Base-by-base conservation (phyloP, 139 green algal genomes). In the Chlorella sp. region DNA sequence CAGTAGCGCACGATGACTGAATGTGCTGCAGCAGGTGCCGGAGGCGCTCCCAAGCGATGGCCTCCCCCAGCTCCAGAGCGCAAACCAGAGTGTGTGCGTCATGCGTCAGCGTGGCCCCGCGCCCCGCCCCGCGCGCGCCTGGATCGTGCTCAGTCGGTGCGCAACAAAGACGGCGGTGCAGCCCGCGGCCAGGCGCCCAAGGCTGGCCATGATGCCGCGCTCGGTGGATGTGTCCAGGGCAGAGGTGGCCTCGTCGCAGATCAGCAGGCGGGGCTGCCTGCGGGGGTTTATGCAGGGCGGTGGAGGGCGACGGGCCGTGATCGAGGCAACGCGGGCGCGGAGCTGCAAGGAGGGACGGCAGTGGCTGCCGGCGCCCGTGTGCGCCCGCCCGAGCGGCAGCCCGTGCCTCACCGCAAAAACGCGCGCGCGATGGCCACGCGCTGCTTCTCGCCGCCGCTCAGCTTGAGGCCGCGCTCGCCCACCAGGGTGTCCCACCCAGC, bases 391-490 rank as follows among this genome's bases (percentile, higher is more conserved):
- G 19, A 46, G 51, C 21, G 68, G 42, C 21, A 33, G 8, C 11
- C n/a, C 15, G 15, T 7, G 62, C 65, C 36, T 51, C 23, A 79
- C 81, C 77, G 77, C 15, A 96, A 82, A 60, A 95, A 93, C 9
- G 92, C 92, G 23, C 92, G 72, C 0, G 95, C 95, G 38, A 98
- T 98, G 53, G 95, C 95, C 21, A 98, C 91, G 4, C 95, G 88
- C 90, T 98, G 95, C 89, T 97, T 98, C 85, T 98, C 95, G 8
- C 95, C 95, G 4, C 95, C 95, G 38, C 82, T 93, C 2, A 98
- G 89, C 83, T 97, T 95, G 35, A 97, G 82, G 8, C 93, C 93
- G 0, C 93, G 81, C 87, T 97, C 93, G 0, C 93, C 92, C 46
- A 96, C 92, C 35, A 88, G 55, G 0, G 92, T 97, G 35, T 83